Base-by-base conservation (phyloP, 345 rosid genomes). In the Jatropha curcas region DNA sequence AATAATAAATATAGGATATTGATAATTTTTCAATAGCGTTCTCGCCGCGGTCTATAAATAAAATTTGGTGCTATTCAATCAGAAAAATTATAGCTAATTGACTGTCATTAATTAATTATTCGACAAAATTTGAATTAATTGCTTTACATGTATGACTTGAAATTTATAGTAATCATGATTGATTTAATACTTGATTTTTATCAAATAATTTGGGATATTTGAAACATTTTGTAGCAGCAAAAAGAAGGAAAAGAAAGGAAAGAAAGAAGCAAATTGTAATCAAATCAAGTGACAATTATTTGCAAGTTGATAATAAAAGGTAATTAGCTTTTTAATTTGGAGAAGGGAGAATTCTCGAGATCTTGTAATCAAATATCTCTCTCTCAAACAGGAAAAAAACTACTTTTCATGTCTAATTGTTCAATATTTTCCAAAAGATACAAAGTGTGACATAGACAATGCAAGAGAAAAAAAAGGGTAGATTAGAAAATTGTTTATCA, bases 241-340 rank as follows among this genome's bases (percentile, higher is more conserved):
- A 22, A 39, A 9, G 28, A 45, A 9, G 28, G 28, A 9, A 27
- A 1, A 25, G 27, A 27, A 19, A 66, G 30, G 10, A 27, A 4
- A 14, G 14, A 11, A 64, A 62, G n/a, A 61, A 2, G 66, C 2
- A 10, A 19, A 31, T 19, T 12, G 12, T 27, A 17, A 39, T 64
- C 34, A 25, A 25, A 2, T 63, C 51, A 57, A 27, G 55, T 45
- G n/a, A 19, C 53, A 65, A 28, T 65, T 43, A 65, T 65, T 65
- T 3, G 22, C 46, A 41, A 35, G 27, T 14, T 28, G 67, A 64
- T 46, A 41, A n/a, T n/a, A n/a, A n/a, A n/a, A 41, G 52, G 67
- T 41, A n/a, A n/a, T n/a, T n/a, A 45, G 30, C 17, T 45, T 16
- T 57, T 46, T 16, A 57, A 57, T 25, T 57, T 57, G 33, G 17